Evolutionary conservation across 2,329 filamentous ascomycete species (phyloP), one percentile per base, ranked within the genome.

Genomic region (Madurella mycetomatis): DNA sequence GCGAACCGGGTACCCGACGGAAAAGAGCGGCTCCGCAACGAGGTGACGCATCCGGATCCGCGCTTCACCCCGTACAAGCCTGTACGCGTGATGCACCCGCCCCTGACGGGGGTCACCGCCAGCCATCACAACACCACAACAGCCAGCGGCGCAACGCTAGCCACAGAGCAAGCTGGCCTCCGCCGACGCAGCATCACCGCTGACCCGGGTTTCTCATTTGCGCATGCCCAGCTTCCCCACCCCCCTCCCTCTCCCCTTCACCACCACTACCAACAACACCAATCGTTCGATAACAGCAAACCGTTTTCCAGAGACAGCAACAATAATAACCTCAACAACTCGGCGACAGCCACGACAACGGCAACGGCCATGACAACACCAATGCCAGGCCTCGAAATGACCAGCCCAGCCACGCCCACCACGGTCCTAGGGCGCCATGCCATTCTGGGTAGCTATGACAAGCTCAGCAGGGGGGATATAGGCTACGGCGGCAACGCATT

Each of bases 1-100:
- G 94, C 94, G 51, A 97, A 97, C 67, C 84, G 94, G 25, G 92
- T 96, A 0, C 92, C 94, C 0, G 94, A 97, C 64, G 92, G 90
- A 41, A 96, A 96, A 67, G 92, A 97, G 71, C 92, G 87, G 66
- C 78, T 99, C 40, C 81, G 86, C 32, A 96, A 95, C 65, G 94
- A 99, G 68, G 86, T 92, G 5, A 91, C 94, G 39, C 80, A 88
- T 56, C 92, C 92, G 0, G 91, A 96, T 62, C 94, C 94, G 17
- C 83, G 85, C 17, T 99, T 90, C 67, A 89, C 85, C 52, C 78
- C 85, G 1, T 97, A 96, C 73, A 96, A 92, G 67, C 82, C 88
- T 2, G 72, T 77, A 39, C 73, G 80, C 7, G 73, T 77, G 32
- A 80, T 80, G 76, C 71, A 75, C 41, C 71, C 73, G 17, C 67